phyloP scores from a whole-genome alignment of 2,329 filamentous ascomycete species.

The Aspergillus aculeatinus region DNA sequence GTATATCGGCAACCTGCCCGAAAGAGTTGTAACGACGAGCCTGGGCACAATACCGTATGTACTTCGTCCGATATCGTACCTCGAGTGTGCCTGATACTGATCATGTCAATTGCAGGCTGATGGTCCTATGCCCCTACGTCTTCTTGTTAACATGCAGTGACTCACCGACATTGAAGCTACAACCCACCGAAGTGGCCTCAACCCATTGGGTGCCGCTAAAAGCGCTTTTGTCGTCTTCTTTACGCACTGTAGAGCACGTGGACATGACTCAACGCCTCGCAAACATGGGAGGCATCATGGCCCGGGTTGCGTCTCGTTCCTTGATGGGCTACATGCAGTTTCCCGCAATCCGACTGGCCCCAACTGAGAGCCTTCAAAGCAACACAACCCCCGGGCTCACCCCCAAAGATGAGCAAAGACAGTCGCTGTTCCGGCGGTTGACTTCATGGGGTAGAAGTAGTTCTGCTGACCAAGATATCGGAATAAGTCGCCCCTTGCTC shows the following conservation, averaged over 20 bases:
- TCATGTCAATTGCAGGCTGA: constrained; percentile 48
- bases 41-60: constrained; percentile 63
- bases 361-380: constrained; percentile 61
- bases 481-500: constrained; percentile 50
- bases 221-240: constrained; percentile 58
- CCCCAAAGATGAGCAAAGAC: constrained; percentile 28
- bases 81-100: constrained; percentile 16
- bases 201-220: constrained; percentile 68
- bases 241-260: constrained; percentile 63
- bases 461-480: constrained; percentile 32
- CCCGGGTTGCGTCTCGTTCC: constrained; percentile 55
- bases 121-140: constrained; percentile 69
- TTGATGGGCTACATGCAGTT: constrained; percentile 67
- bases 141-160: constrained; percentile 61
- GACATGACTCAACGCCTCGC: constrained; percentile 64
- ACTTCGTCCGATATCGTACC: background rate
- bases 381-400: constrained; percentile 54
- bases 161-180: constrained; percentile 59
- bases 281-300: constrained; percentile 54
- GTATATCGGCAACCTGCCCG: constrained; percentile 62
- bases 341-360: constrained; percentile 62
- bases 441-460: constrained; percentile 30
- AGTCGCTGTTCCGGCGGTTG: constrained; percentile 26
- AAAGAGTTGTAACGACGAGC: constrained; percentile 64
- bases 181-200: constrained; percentile 67